Conservation (phyloP, 176 grass and related monocot genomes). For the Oryza meyeriana region DNA sequence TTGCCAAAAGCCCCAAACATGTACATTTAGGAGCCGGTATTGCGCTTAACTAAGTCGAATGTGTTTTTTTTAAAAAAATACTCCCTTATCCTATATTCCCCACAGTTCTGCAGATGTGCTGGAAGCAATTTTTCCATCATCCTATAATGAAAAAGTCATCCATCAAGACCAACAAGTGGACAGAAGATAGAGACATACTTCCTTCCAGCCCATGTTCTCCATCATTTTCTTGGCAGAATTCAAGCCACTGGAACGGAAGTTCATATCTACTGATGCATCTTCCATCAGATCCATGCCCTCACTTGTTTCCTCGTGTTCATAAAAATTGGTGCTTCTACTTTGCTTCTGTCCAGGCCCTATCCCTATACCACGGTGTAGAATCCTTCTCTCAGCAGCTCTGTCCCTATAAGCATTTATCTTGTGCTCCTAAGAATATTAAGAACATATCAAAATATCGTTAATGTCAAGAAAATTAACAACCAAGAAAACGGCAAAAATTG, state of each 20-base stretch:
- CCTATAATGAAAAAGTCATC: constrained; percentile 16
- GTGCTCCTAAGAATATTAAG: constrained; percentile 40
- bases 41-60: not conserved
- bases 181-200: constrained; percentile 46
- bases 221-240: constrained; percentile 78
- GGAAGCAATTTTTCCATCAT: not conserved
- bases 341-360: constrained; percentile 73
- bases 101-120: not conserved
- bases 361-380: constrained; percentile 56
- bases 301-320: constrained; percentile 43
- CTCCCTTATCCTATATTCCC: not conserved
- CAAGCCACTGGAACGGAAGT: constrained; percentile 46
- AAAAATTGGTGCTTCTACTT: not conserved
- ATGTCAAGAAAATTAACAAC: constrained; percentile 9
- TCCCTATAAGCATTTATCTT: constrained; percentile 67
- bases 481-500: not conserved
- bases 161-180: constrained; percentile 20
- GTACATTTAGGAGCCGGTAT: not conserved
- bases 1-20: not conserved
- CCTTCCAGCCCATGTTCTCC: constrained; percentile 94
- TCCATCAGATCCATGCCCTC: constrained; percentile 37
- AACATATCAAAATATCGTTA: constrained; percentile 10
- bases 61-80: not conserved
- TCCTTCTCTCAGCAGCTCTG: constrained; percentile 86
- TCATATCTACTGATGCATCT: constrained; percentile 49